phyloP scores from a whole-genome alignment of 441 rosid species.

The Pelargonium fulgidum region DNA sequence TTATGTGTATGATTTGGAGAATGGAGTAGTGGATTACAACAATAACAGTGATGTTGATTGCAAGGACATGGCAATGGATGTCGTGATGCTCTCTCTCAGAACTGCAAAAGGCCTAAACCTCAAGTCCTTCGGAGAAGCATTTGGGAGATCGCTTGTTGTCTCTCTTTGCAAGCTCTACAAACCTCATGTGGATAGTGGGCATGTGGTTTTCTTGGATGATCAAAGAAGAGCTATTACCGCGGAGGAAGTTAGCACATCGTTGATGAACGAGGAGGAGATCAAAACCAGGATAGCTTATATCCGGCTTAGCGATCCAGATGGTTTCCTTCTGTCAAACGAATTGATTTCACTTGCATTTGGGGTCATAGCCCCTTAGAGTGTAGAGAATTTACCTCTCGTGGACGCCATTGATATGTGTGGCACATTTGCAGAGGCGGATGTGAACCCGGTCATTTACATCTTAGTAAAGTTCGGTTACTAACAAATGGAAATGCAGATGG shows the following conservation, averaged over 20 bases:
- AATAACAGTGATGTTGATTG: slow-evolving; percentile 36
- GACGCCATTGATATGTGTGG: no score
- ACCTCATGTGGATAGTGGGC: slow-evolving; percentile 67
- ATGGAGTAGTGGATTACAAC: slow-evolving; percentile 27
- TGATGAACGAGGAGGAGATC: slow-evolving; percentile 30
- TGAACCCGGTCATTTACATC: neutral
- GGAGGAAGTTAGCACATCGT: slow-evolving; percentile 33
- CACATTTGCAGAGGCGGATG: neutral
- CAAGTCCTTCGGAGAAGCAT: slow-evolving; percentile 47
- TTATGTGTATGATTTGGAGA: slow-evolving; percentile 61
- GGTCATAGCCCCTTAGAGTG: slow-evolving; percentile 39
- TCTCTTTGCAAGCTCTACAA: slow-evolving; percentile 56
- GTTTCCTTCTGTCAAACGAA: slow-evolving; percentile 82
- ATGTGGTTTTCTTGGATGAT: slow-evolving; percentile 59
- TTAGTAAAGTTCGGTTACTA: neutral
- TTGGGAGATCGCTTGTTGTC: slow-evolving; percentile 47
- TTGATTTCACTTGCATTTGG: slow-evolving; percentile 73
- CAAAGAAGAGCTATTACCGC: slow-evolving; percentile 37
- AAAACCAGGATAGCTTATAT: slow-evolving; percentile 42
- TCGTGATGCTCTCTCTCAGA: slow-evolving; percentile 81
- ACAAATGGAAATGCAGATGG: neutral
- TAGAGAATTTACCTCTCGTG: neutral
- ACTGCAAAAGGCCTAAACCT: slow-evolving; percentile 76
- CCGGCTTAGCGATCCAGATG: slow-evolving; percentile 80
- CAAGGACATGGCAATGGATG: slow-evolving; percentile 67